A percentile compares a stretch with the other conserved stretches of the same genome.
Evolutionary conservation across 2,329 filamentous ascomycete genomes (phyloP).

Genomic region (Aspergillus pseudotamarii): DNA sequence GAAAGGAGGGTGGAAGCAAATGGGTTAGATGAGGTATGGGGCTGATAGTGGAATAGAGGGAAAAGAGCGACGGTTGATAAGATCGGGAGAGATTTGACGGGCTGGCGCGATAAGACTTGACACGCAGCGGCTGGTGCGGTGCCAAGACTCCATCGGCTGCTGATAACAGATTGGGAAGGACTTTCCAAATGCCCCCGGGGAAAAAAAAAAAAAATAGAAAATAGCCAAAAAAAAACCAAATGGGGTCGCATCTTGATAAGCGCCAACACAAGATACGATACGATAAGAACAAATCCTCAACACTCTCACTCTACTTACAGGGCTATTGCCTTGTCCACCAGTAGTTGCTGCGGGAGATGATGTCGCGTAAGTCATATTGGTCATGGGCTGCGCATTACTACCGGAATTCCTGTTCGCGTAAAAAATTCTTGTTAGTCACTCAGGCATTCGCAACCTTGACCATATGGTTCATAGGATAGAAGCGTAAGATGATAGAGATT

Average conservation of each 20-base stretch:
- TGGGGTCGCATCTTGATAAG: constrained; percentile 13
- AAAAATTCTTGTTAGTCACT: constrained; percentile 27
- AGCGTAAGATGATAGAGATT: neutral
- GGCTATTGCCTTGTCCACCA: constrained; percentile 60
- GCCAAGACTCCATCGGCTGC: constrained; percentile 38
- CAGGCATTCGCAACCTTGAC: constrained; percentile 1
- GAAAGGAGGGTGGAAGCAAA: constrained; percentile 23
- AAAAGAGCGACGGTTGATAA: constrained; percentile 44
- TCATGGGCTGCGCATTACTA: constrained; percentile 56
- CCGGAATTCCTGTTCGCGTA: constrained; percentile 33
- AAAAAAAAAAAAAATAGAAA: constrained; percentile 20
- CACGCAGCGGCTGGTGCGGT: constrained; percentile 36
- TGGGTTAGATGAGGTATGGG: constrained; percentile 20
- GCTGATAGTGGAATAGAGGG: constrained; percentile 27
- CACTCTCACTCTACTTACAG: constrained; percentile 38
- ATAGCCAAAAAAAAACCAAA: constrained; percentile 21
- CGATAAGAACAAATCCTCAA: constrained; percentile 7
- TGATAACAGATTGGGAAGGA: constrained; percentile 33
- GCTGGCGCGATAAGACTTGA: constrained; percentile 52
- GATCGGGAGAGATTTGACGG: constrained; percentile 44
- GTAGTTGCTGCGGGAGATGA: constrained; percentile 67
- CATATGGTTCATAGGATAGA: neutral
- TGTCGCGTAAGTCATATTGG: constrained; percentile 63
- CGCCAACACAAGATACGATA: neutral
- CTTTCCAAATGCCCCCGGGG: neutral